Conservation (phyloP, 306 rosid genomes). For the Glycyrrhiza uralensis region DNA sequence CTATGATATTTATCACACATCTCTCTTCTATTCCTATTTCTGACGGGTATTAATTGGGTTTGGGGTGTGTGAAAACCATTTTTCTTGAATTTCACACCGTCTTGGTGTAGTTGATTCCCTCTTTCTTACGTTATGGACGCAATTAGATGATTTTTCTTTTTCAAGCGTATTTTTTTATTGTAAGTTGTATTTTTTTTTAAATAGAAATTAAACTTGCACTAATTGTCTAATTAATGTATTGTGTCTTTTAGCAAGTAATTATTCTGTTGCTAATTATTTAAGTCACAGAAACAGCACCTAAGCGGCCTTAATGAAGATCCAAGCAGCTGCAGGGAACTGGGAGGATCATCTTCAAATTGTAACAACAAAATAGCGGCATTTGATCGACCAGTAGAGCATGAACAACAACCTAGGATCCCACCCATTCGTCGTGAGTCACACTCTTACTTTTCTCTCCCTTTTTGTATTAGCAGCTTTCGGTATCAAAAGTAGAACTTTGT, state of each 20-base stretch:
- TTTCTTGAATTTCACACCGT: background rate
- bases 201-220: too few species aligned
- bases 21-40: too few species aligned
- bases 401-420: conserved; percentile 74
- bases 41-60: too few species aligned
- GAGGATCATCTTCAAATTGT: conserved; percentile 75
- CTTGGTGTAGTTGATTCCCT: background rate
- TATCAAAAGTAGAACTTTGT: conserved; percentile 1
- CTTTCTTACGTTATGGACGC: conserved; percentile 8
- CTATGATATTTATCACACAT: too few species aligned
- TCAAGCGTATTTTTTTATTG: background rate
- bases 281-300: conserved; percentile 53
- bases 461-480: background rate
- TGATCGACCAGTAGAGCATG: conserved; percentile 50
- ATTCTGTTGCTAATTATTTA: conserved; percentile 20
- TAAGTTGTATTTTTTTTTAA: too few species aligned
- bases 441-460: background rate
- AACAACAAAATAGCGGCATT: conserved; percentile 48
- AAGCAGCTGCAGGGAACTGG: conserved; percentile 50
- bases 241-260: background rate
- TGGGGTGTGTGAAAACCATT: too few species aligned
- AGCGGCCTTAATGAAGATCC: conserved; percentile 60
- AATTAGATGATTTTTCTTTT: background rate
- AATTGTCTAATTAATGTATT: too few species aligned
- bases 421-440: conserved; percentile 82